phyloP scores from a whole-genome alignment of 2,329 filamentous ascomycete species.

The Nemania serpens region DNA sequence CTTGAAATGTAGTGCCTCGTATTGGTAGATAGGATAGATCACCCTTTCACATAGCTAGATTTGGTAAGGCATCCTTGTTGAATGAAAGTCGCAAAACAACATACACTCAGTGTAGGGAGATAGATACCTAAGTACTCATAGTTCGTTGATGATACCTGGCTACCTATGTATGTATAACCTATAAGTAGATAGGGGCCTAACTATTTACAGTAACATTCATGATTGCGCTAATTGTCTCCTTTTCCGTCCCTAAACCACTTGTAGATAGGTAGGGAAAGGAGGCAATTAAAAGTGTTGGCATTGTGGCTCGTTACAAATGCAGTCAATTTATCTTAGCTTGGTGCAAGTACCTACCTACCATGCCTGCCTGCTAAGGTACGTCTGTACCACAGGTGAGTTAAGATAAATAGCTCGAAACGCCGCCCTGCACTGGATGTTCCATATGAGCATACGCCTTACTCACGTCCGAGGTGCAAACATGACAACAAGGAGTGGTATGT shows the following conservation, averaged over 20 bases:
- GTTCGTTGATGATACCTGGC: slow-evolving; percentile 14
- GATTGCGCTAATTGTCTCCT: neutral
- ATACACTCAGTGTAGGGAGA: slow-evolving; percentile 4
- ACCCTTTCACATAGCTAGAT: too few relatives aligned
- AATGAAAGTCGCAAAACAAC: too few relatives aligned
- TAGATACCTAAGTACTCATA: slow-evolving; percentile 2
- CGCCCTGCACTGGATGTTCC: neutral
- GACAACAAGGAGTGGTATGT: neutral
- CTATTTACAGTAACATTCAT: neutral
- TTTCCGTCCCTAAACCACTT: neutral
- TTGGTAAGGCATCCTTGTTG: too few relatives aligned
- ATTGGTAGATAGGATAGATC: too few relatives aligned
- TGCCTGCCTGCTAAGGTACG: too few relatives aligned
- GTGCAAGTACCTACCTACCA: neutral
- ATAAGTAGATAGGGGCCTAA: too few relatives aligned
- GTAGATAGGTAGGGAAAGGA: slow-evolving; percentile 1
- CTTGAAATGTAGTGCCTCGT: neutral
- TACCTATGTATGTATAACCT: neutral
- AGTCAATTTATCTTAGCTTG: slow-evolving; percentile 1
- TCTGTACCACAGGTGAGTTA: neutral
- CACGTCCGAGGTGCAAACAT: neutral
- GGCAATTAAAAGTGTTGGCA: neutral
- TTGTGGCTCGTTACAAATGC: slow-evolving; percentile 1
- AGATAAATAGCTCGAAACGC: neutral
- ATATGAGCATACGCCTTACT: neutral